Evolutionary conservation across 495 filamentous ascomycete genomes (phyloP), one percentile per base, ranked within the genome.

Genomic region (Podospora pseudocomata): DNA sequence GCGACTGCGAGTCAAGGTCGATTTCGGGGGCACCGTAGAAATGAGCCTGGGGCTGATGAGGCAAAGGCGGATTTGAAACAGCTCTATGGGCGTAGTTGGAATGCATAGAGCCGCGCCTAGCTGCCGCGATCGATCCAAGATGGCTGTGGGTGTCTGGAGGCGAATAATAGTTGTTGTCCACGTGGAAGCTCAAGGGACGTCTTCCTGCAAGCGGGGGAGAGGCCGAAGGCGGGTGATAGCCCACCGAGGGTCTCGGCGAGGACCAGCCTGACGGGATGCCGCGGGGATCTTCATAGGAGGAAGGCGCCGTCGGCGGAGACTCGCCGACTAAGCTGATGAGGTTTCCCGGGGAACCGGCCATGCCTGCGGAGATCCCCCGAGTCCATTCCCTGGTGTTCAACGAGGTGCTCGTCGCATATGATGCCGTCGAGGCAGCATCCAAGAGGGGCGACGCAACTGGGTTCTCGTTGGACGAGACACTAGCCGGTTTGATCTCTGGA

Each of bases 31-130:
- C 88, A 32, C 86, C 87, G 71, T 84, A 86, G 70, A 86, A 86
- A 69, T 93, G 90, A 9, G 92, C 81, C 77, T 96, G 93, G 0
- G 90, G 88, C 64, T 92, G 86, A 78, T 96, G 92, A 6, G 92
- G 92, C 20, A 89, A 86, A 39, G 92, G 91, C n/a, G 88, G 88
- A 65, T 88, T 83, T 19, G 80, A 79, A 18, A 74, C 76, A 57
- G 79, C 75, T 34, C 82, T 78, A 15, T 81, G 75, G 13, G 81
- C 77, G 64, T 81, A 82, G 26, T 85, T 85, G 4, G 87, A 87
- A 68, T 87, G 86, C 84, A 89, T 86, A 20, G 86, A 88, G 65
- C 85, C 83, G 70, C 87, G 80, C 58, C 85, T 74, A 19, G 76
- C 80, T 6, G 80, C 80, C 18, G 83, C 74, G 6, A 80, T 78